A percentile compares a stretch with the other conserved stretches of the same genome.
These are phyloP conservation scores for Ulota crispa DNA, from an alignment of 225 moss, liverwort and hornwort genomes.

Conservation along the genomic window DNA sequence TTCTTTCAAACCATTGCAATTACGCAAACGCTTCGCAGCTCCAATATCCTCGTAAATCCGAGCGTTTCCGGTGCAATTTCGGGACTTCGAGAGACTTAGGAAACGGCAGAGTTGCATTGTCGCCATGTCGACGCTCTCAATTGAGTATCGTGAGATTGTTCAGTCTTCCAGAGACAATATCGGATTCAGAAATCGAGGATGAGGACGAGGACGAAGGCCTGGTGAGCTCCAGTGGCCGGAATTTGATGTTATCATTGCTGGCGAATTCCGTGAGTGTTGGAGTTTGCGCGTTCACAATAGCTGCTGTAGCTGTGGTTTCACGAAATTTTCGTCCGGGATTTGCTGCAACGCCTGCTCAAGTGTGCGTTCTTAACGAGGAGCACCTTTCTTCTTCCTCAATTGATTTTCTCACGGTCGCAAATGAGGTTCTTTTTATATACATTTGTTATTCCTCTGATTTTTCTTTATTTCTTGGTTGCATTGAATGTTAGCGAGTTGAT, in stretches of 20 bases:
- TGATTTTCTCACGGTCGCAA: not conserved
- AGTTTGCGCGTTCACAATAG: slow-evolving; percentile 21
- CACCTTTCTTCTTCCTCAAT: slow-evolving; percentile 21
- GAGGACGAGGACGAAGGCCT: not conserved
- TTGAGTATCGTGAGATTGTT: not conserved
- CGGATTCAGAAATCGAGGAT: not conserved
- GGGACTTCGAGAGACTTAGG: not conserved
- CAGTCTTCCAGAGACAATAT: not conserved
- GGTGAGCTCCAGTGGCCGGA: not conserved
- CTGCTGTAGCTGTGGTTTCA: slow-evolving; percentile 23
- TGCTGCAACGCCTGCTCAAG: not conserved
- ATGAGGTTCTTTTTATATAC: slow-evolving; percentile 12
- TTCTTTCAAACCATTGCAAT: not conserved
- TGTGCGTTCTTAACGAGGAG: slow-evolving; percentile 21
- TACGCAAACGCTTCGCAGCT: not conserved
- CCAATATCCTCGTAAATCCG: not conserved
- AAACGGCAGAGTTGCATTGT: slow-evolving; percentile 2
- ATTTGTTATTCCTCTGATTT: not conserved
- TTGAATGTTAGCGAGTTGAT: not conserved
- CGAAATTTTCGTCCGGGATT: slow-evolving; percentile 9
- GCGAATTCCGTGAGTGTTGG: slow-evolving; percentile 28
- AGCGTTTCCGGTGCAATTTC: not conserved
- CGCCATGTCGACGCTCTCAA: not conserved
- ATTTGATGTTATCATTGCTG: not conserved
- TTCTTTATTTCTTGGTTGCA: not conserved